phyloP scores from a whole-genome alignment of 306 rosid species.

The Rosa rugosa region DNA sequence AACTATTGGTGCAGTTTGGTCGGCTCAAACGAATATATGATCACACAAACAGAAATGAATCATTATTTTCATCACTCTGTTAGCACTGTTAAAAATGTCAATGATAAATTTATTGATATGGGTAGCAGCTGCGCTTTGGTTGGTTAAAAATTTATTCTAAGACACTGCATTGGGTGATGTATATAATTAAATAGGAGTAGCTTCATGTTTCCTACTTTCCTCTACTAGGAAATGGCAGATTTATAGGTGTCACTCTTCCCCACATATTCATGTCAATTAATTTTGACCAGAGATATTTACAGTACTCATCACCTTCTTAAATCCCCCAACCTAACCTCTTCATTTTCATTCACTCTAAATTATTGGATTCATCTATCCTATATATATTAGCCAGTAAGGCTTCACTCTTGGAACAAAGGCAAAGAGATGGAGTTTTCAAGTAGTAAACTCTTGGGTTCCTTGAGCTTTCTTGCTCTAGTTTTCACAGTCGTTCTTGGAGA shows the following conservation, averaged over 20 bases:
- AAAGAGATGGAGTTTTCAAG: slow-evolving; percentile 36
- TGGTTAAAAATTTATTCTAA: background rate
- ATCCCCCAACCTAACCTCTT: slow-evolving; percentile 11
- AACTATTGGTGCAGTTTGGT: no score
- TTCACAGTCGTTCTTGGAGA: slow-evolving; percentile 33
- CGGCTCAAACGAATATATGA: background rate
- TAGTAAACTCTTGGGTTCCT: slow-evolving; percentile 14
- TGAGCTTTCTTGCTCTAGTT: slow-evolving; percentile 30
- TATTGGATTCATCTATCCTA: background rate
- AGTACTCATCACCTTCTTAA: background rate
- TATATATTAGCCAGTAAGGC: background rate
- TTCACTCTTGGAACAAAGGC: background rate
- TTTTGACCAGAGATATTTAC: background rate
- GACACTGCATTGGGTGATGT: background rate
- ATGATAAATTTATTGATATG: background rate
- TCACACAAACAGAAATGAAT: background rate
- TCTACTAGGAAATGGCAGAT: background rate
- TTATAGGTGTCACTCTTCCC: slow-evolving; percentile 6
- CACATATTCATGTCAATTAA: slow-evolving; percentile 5
- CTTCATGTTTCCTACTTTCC: background rate
- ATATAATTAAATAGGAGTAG: background rate
- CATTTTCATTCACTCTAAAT: background rate
- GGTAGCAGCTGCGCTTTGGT: background rate
- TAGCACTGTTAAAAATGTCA: background rate
- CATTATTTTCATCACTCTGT: background rate